phyloP scores from a whole-genome alignment of 805 yeast genomes.

The Metahyphopichia silvanorum region DNA sequence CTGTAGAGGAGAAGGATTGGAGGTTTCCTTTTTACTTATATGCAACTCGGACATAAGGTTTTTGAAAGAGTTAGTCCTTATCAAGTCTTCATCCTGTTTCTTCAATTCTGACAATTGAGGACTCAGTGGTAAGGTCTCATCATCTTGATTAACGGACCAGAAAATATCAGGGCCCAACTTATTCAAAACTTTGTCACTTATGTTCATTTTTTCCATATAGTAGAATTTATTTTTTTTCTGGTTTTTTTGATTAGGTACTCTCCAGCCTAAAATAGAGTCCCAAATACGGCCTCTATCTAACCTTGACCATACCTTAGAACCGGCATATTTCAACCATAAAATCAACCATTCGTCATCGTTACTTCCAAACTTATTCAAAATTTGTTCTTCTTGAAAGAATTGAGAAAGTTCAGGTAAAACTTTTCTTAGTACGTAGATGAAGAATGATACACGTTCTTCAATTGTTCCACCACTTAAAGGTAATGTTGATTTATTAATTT shows the following conservation, averaged over 20 bases:
- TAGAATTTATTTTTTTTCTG: constrained; percentile 25
- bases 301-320: constrained; percentile 79
- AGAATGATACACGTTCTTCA: constrained; percentile 65
- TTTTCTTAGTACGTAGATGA: constrained; percentile 59
- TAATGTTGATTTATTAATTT: constrained; percentile 33
- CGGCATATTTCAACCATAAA: constrained; percentile 94
- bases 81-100: constrained; percentile 1
- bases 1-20: background rate
- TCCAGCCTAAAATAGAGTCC: constrained; percentile 84
- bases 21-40: constrained; percentile 2
- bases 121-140: constrained; percentile 1
- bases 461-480: constrained; percentile 61
- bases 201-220: constrained; percentile 29
- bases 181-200: constrained; percentile 25
- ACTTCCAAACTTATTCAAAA: constrained; percentile 51
- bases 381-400: constrained; percentile 77
- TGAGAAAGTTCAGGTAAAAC: constrained; percentile 72
- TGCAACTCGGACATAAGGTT: constrained; percentile 29
- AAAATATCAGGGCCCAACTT: constrained; percentile 60
- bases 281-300: constrained; percentile 83
- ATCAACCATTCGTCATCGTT: constrained; percentile 84
- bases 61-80: constrained; percentile 23
- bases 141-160: constrained; percentile 40
- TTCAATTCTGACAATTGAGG: background rate
- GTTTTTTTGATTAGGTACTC: constrained; percentile 31